Evolutionary conservation across 169 alveolate genomes (phyloP).

Genomic region (Blepharisma undulans): DNA sequence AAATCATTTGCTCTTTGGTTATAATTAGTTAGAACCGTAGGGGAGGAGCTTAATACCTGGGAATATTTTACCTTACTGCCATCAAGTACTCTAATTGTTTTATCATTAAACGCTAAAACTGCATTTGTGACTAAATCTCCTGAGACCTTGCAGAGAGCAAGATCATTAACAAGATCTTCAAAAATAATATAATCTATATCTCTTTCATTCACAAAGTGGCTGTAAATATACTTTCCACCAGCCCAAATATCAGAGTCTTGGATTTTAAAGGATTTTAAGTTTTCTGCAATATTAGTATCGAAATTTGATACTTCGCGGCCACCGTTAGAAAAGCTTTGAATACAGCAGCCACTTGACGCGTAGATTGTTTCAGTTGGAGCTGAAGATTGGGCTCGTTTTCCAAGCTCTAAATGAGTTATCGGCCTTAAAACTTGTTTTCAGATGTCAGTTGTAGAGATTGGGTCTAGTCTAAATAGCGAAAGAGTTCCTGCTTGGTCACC

Average conservation of each 20-base stretch:
- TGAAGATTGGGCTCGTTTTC: not conserved
- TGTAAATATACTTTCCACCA: constrained; percentile 61
- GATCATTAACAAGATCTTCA: constrained; percentile 59
- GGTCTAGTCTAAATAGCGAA: not conserved
- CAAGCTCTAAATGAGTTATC: not conserved
- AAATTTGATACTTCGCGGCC: constrained; percentile 60
- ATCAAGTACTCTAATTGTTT: constrained; percentile 45
- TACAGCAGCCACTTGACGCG: constrained; percentile 49
- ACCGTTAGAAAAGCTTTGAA: constrained; percentile 48
- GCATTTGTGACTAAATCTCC: constrained; percentile 55
- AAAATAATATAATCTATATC: constrained; percentile 54
- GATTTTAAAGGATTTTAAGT: constrained; percentile 51
- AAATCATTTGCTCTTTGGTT: not conserved
- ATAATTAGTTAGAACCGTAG: not conserved
- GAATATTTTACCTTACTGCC: constrained; percentile 44
- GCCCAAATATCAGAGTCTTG: constrained; percentile 51
- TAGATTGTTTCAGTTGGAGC: not conserved
- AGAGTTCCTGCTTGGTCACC: constrained; percentile 27
- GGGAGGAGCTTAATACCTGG: not conserved
- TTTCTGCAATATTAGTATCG: constrained; percentile 63
- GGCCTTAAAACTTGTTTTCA: not conserved
- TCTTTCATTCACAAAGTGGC: constrained; percentile 47
- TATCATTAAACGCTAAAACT: constrained; percentile 64
- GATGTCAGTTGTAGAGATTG: not conserved
- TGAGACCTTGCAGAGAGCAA: constrained; percentile 45